Percentiles rank a stretch among this genome's conserved stretches.
phyloP scores from a whole-genome alignment of 225 moss, liverwort and hornwort genomes.

The Sphagnum tenellum region DNA sequence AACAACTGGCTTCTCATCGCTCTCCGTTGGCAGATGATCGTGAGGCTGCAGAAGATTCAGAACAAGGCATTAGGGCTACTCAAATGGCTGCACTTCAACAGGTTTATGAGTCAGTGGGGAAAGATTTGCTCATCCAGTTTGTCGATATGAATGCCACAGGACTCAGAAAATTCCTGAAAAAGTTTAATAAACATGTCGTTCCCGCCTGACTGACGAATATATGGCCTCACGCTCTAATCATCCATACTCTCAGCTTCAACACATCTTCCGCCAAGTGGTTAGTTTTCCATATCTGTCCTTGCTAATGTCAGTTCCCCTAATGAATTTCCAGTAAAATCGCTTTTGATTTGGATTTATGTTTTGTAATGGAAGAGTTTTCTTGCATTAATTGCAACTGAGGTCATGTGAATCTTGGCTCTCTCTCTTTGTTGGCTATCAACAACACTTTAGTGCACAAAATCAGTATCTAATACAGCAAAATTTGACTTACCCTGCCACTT shows the following conservation, averaged over 20 bases:
- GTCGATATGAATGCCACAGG: conserved; percentile 92
- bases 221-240: conserved; percentile 85
- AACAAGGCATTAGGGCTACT: conserved; percentile 12
- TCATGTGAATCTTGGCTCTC: too few relatives aligned
- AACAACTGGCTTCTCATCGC: conserved; percentile 63
- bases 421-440: too few relatives aligned
- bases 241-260: conserved; percentile 93
- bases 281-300: conserved; percentile 3
- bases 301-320: too few relatives aligned
- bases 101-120: conserved; percentile 43
- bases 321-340: too few relatives aligned
- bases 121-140: conserved; percentile 67
- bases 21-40: conserved; percentile 55
- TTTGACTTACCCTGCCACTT: too few relatives aligned
- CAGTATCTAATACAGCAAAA: too few relatives aligned
- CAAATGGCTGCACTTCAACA: conserved; percentile 14
- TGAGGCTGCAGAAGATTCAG: conserved; percentile 19
- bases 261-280: conserved; percentile 91
- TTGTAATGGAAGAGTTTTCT: too few relatives aligned
- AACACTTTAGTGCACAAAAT: too few relatives aligned
- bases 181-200: conserved; percentile 80
- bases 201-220: conserved; percentile 77
- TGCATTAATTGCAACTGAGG: too few relatives aligned
- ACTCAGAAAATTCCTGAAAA: conserved; percentile 80
- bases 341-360: too few relatives aligned